These are phyloP conservation scores for Leishmania braziliensis DNA, from an alignment of 208 protist genomes.

Conservation along the genomic window DNA sequence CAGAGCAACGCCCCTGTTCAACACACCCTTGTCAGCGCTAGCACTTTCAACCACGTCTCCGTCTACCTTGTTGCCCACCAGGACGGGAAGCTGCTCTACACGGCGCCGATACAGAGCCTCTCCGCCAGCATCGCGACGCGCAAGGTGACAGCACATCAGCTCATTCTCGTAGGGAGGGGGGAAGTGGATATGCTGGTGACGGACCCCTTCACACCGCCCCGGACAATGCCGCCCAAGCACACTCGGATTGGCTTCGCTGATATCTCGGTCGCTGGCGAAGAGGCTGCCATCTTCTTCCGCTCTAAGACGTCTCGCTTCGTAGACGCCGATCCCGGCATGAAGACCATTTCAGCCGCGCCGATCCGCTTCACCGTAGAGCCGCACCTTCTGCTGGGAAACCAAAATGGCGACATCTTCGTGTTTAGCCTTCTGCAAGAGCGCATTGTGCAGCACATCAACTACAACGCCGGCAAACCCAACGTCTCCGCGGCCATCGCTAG, in stretches of 20 bases:
- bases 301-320: conserved; percentile 44
- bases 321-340: conserved; percentile 71
- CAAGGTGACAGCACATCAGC: conserved; percentile 75
- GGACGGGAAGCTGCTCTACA: conserved; percentile 55
- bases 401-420: conserved; percentile 80
- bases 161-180: conserved; percentile 59
- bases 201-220: conserved; percentile 9
- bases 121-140: conserved; percentile 61
- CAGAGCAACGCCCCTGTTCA: conserved; percentile 52
- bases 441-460: conserved; percentile 82
- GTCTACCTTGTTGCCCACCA: conserved; percentile 76
- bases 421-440: conserved; percentile 68
- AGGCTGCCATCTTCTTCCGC: conserved; percentile 29
- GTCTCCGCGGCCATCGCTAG: conserved; percentile 21
- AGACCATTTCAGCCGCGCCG: conserved; percentile 69
- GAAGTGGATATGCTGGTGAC: conserved; percentile 31
- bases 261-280: conserved; percentile 17
- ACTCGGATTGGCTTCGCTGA: conserved; percentile 24
- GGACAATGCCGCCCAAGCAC: conserved; percentile 9
- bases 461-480: conserved; percentile 29
- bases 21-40: conserved; percentile 73
- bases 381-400: conserved; percentile 82
- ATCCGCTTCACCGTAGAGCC: conserved; percentile 84
- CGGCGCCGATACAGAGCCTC: conserved; percentile 67
- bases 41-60: conserved; percentile 82